Percentiles rank a stretch among this genome's conserved stretches.
phyloP scores from a whole-genome alignment of 2,329 filamentous ascomycete species.

The Cephalotrichum gorgonifer region DNA sequence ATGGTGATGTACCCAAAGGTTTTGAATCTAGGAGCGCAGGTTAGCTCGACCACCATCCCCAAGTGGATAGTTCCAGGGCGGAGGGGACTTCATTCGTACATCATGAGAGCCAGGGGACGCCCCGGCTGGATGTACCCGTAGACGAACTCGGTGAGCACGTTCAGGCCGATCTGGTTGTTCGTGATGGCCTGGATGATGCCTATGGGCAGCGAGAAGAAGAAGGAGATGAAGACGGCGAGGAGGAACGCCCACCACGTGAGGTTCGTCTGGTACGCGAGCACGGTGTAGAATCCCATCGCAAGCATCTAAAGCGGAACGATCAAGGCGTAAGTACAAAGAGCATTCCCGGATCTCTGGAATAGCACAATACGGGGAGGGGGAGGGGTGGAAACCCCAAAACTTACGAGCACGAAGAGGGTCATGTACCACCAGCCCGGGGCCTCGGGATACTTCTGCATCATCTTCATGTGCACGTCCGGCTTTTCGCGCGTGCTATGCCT shows the following conservation, averaged over 20 bases:
- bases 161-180: slow-evolving; percentile 61
- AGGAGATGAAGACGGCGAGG: slow-evolving; percentile 53
- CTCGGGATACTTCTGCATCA: slow-evolving; percentile 53
- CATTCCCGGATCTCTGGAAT: too few relatives aligned
- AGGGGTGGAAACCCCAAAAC: slow-evolving; percentile 12
- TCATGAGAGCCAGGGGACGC: slow-evolving; percentile 61
- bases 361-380: neutral
- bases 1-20: slow-evolving; percentile 54
- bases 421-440: slow-evolving; percentile 57
- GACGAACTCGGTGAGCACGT: slow-evolving; percentile 66
- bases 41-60: too few relatives aligned
- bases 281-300: slow-evolving; percentile 39
- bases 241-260: slow-evolving; percentile 65
- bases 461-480: slow-evolving; percentile 53
- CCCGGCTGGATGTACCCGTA: slow-evolving; percentile 69
- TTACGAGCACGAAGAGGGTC: slow-evolving; percentile 41
- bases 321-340: too few relatives aligned
- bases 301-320: slow-evolving; percentile 35
- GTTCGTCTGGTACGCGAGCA: slow-evolving; percentile 54
- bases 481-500: slow-evolving; percentile 47
- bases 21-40: slow-evolving; percentile 41
- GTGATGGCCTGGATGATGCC: slow-evolving; percentile 62
- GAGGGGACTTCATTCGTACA: slow-evolving; percentile 30
- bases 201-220: slow-evolving; percentile 54
- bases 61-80: neutral